These are phyloP conservation scores for Thelephora aurantiotincta DNA, from an alignment of 768 basidiomycete species.

Conservation along the genomic window DNA sequence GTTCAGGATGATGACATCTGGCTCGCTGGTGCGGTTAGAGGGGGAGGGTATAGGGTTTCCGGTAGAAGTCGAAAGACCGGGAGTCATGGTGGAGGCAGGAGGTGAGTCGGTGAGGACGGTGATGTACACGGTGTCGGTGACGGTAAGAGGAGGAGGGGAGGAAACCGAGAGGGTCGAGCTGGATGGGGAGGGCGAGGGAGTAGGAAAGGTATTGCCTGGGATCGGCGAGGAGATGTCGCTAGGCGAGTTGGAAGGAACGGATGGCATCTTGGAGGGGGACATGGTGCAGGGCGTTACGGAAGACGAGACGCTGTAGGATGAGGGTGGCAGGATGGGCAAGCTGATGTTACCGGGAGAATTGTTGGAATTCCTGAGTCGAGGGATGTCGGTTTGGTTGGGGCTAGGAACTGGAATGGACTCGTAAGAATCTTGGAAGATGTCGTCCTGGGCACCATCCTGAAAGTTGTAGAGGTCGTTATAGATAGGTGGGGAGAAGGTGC, in stretches of 20 bases:
- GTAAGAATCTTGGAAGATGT: constrained; percentile 57
- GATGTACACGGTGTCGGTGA: background rate
- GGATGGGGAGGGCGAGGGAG: background rate
- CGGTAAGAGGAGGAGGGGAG: background rate
- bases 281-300: background rate
- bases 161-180: background rate
- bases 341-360: background rate
- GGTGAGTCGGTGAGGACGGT: background rate
- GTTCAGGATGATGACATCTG: too few relatives aligned
- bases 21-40: too few relatives aligned
- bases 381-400: constrained; percentile 14
- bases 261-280: background rate
- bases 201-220: background rate
- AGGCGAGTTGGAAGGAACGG: background rate
- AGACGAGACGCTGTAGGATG: background rate
- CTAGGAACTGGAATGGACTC: constrained; percentile 12
- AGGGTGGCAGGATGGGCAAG: background rate
- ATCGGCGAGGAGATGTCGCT: background rate
- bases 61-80: too few relatives aligned
- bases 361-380: constrained; percentile 5
- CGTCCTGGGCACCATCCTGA: constrained; percentile 53
- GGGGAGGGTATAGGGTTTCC: too few relatives aligned
- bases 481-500: constrained; percentile 40
- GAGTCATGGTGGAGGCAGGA: background rate
- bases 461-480: constrained; percentile 66